Conservation (phyloP, 2,329 filamentous ascomycete genomes). For the Chalaropsis thielavioides region DNA sequence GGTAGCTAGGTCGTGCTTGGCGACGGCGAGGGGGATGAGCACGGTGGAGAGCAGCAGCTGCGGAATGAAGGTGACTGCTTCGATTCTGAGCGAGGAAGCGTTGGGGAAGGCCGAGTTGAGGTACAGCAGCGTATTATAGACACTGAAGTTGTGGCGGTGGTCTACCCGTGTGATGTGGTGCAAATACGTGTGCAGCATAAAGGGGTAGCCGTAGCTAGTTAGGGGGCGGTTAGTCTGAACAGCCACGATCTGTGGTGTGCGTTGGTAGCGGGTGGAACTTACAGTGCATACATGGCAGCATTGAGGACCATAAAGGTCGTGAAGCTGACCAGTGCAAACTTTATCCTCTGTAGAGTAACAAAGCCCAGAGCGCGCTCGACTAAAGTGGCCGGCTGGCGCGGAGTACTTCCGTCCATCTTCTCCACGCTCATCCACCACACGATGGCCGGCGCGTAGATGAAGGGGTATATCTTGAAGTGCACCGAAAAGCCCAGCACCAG, state of each 20-base stretch:
- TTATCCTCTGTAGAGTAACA: constrained; percentile 39
- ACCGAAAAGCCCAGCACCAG: constrained; percentile 67
- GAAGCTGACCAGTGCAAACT: constrained; percentile 50
- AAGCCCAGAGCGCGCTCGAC: constrained; percentile 27
- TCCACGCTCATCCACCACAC: constrained; percentile 64
- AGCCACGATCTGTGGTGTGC: not conserved
- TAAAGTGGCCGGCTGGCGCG: constrained; percentile 11
- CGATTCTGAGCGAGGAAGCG: constrained; percentile 36
- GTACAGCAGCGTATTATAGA: constrained; percentile 86
- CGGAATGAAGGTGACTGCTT: constrained; percentile 76
- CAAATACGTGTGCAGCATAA: constrained; percentile 78
- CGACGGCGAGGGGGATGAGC: constrained; percentile 58
- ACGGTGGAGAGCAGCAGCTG: constrained; percentile 70
- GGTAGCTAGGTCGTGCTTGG: constrained; percentile 65
- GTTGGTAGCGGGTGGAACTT: constrained; percentile 24
- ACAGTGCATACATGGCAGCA: constrained; percentile 60
- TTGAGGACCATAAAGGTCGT: constrained; percentile 63
- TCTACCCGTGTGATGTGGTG: constrained; percentile 89
- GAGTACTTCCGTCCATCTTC: constrained; percentile 24
- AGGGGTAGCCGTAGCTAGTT: constrained; percentile 58
- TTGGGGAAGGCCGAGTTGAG: constrained; percentile 53
- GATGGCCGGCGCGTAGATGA: constrained; percentile 77
- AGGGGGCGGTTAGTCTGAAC: constrained; percentile 14
- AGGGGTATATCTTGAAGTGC: constrained; percentile 98
- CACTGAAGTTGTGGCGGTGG: constrained; percentile 95